Base-by-base conservation (phyloP, 2,329 filamentous ascomycete genomes). In the Gaeumannomyces tritici region DNA sequence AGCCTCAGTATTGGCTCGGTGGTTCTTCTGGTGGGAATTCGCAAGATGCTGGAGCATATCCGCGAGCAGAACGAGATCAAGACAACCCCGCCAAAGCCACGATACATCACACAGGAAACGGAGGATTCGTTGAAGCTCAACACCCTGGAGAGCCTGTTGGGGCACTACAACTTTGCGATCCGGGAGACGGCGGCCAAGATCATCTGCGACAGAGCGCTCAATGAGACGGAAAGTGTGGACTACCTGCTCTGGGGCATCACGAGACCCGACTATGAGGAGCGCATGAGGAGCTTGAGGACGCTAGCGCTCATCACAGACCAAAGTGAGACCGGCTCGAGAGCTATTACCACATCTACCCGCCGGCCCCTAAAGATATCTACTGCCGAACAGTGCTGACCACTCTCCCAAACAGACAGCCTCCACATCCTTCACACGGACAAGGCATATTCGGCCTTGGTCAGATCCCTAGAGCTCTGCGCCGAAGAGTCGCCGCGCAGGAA, bases 41-140 rank as follows among this genome's bases (percentile, higher is more conserved):
- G 81, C 65, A 73, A 79, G 51, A 78, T 83, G 62, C 83, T 93
- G 57, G 76, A 77, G 63, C 75, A 81, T 62, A 84, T 88, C 67
- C 82, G 86, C 66, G 79, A 85, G 67, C 79, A 87, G 61, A 88
- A 88, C 66, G 82, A 87, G 72, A 83, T 95, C 69, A 85, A 84
- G 64, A 82, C 84, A 47, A 71, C 78, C 51, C 83, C 86, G 64
- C 85, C 85, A 47, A 87, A 88, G 71, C 84, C 88, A 60, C 84
- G 88, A 67, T 89, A 90, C 71, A 89, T 91, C 66, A 89, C 86
- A 18, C 87, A 91, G 71, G 85, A 89, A 28, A 90, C 88, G 2
- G 89, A 92, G 69, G 88, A 91, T 70, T 83, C 88, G 2, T 78
- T 92, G 55, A 83, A 86, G 63, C 70, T 86, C 13, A 79, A 81